Conservation (phyloP, 192 early-diverging fungal species). For the Fimicolochytrium jonesii region DNA sequence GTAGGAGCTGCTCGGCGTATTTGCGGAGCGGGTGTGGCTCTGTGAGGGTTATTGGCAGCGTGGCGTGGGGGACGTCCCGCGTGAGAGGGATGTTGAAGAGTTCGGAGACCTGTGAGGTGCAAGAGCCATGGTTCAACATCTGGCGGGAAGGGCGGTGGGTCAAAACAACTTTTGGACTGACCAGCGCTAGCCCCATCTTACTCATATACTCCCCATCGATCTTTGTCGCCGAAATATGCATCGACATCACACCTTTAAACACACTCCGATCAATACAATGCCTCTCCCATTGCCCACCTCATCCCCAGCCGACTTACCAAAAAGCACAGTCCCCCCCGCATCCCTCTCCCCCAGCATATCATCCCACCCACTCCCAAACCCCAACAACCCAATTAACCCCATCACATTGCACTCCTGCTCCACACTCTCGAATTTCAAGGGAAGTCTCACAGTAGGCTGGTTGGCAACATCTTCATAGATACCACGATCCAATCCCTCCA, state of each 20-base stretch:
- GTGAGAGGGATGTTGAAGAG: slow-evolving; percentile 73
- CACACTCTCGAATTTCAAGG: slow-evolving; percentile 68
- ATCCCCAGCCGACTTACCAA: neutral
- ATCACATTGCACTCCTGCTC: slow-evolving; percentile 78
- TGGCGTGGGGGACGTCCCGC: slow-evolving; percentile 56
- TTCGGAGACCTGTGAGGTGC: slow-evolving; percentile 32
- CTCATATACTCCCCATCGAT: too few relatives aligned
- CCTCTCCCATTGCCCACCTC: neutral
- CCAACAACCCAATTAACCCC: slow-evolving; percentile 67
- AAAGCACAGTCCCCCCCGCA: slow-evolving; percentile 64
- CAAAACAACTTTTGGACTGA: neutral
- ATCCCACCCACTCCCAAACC: slow-evolving; percentile 74
- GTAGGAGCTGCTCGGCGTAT: slow-evolving; percentile 58
- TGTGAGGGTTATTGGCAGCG: slow-evolving; percentile 59
- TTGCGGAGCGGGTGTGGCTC: slow-evolving; percentile 58
- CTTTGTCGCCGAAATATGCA: slow-evolving; percentile 74
- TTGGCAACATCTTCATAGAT: neutral
- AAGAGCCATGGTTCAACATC: too few relatives aligned
- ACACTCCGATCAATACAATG: neutral
- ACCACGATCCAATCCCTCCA: neutral
- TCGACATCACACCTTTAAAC: slow-evolving; percentile 67
- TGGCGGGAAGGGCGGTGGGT: neutral
- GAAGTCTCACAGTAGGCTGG: slow-evolving; percentile 44
- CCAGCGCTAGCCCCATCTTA: slow-evolving; percentile 54
- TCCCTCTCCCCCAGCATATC: slow-evolving; percentile 66